These are phyloP conservation scores for Eucalyptus albens DNA, from an alignment of 345 rosid species.

Conservation along the genomic window DNA sequence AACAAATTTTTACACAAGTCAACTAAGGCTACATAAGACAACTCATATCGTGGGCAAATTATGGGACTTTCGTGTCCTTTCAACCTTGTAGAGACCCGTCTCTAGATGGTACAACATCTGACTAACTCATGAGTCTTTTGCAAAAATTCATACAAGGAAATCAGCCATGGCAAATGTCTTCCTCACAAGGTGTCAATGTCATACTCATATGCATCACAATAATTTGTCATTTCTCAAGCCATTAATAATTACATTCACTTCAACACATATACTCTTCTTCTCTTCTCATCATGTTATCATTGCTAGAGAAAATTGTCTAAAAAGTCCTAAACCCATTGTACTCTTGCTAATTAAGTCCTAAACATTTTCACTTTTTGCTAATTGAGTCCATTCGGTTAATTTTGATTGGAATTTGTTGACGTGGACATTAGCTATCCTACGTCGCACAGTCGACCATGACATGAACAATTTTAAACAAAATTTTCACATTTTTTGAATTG, in stretches of 20 bases:
- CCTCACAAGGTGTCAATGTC: not conserved
- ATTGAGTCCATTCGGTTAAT: not conserved
- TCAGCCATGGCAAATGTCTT: not conserved
- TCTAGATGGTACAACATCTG: not conserved
- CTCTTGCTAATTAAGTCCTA: not conserved
- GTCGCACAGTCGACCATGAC: fast-evolving
- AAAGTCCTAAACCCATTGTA: too few relatives aligned
- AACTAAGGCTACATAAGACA: too few relatives aligned
- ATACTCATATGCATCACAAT: not conserved
- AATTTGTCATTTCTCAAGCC: not conserved
- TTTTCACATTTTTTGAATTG: too few relatives aligned
- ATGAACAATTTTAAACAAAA: too few relatives aligned
- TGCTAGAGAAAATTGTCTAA: not conserved
- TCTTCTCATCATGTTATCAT: not conserved
- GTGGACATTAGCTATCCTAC: not conserved
- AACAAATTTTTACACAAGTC: too few relatives aligned
- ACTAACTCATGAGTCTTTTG: not conserved
- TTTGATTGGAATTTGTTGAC: not conserved
- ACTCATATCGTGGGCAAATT: too few relatives aligned
- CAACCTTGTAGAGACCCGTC: not conserved
- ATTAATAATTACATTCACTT: not conserved
- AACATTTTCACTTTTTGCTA: too few relatives aligned
- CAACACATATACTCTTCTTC: not conserved
- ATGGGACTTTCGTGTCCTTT: not conserved
- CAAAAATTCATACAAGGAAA: not conserved